These are phyloP conservation scores for Clonostachys sp. DNA, from an alignment of 2,329 filamentous ascomycete genomes.

Conservation along the genomic window DNA sequence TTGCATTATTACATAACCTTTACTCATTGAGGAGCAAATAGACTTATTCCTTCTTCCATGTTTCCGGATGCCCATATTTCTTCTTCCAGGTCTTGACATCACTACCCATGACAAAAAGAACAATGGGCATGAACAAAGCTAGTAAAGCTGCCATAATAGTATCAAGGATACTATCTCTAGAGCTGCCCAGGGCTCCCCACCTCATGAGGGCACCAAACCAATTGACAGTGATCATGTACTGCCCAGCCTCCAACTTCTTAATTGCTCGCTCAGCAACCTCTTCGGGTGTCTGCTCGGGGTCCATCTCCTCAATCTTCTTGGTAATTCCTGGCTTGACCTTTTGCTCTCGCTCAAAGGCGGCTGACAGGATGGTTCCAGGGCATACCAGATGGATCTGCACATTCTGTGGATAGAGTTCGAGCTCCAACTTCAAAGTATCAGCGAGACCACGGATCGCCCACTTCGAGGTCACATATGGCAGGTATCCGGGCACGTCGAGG, in stretches of 20 bases:
- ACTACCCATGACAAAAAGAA: constrained; percentile 48
- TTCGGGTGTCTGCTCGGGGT: constrained; percentile 74
- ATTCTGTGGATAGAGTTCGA: constrained; percentile 78
- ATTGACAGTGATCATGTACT: constrained; percentile 75
- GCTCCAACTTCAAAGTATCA: constrained; percentile 79
- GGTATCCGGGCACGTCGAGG: constrained; percentile 76
- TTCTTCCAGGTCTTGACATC: constrained; percentile 53
- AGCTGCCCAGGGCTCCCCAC: constrained; percentile 50
- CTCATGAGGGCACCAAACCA: constrained; percentile 70
- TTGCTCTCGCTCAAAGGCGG: constrained; percentile 74
- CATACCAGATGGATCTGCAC: constrained; percentile 79
- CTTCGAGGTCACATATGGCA: constrained; percentile 79
- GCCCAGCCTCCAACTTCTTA: constrained; percentile 70
- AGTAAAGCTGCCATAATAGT: constrained; percentile 50
- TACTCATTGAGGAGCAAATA: not conserved
- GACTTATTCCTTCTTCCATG: constrained; percentile 25
- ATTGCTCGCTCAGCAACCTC: constrained; percentile 70
- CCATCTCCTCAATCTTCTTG: constrained; percentile 73
- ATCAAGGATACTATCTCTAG: constrained; percentile 58
- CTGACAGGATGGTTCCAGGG: constrained; percentile 76
- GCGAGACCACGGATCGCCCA: constrained; percentile 77
- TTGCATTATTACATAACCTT: not conserved
- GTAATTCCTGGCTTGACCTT: constrained; percentile 76
- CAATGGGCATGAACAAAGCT: constrained; percentile 51
- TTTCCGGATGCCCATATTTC: constrained; percentile 54